Conservation (phyloP, 2,329 filamentous ascomycete species). For the Shiraia sp. region DNA sequence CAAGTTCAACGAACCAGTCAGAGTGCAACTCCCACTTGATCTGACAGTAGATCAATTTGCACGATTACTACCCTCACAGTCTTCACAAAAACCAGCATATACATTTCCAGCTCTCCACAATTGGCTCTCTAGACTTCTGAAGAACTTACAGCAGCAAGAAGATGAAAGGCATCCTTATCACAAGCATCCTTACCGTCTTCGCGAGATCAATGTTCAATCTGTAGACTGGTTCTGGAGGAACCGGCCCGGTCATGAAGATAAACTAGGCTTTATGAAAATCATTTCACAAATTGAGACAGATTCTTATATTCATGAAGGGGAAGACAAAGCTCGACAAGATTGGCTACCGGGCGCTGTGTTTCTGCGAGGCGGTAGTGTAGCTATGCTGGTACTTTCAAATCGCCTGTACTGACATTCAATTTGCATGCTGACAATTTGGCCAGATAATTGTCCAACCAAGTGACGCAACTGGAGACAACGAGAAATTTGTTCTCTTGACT, state of each 20-base stretch:
- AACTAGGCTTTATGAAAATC: constrained; percentile 62
- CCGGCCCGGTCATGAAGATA: constrained; percentile 17
- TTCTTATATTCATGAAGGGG: constrained; percentile 33
- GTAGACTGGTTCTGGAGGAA: constrained; percentile 56
- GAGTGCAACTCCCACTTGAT: constrained; percentile 49
- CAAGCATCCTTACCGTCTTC: constrained; percentile 54
- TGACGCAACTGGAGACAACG: constrained; percentile 44
- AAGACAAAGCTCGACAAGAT: constrained; percentile 32
- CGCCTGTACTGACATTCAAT: not conserved
- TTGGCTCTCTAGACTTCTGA: constrained; percentile 57
- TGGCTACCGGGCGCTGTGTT: constrained; percentile 61
- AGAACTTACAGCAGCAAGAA: constrained; percentile 54
- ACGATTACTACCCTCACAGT: constrained; percentile 5
- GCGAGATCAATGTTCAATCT: constrained; percentile 57
- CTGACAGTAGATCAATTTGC: constrained; percentile 44
- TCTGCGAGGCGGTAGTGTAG: constrained; percentile 61
- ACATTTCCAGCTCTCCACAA: constrained; percentile 59
- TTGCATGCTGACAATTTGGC: not conserved
- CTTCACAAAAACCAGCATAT: constrained; percentile 12
- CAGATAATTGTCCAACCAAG: constrained; percentile 60
- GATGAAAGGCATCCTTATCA: constrained; percentile 55
- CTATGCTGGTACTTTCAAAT: constrained; percentile 53
- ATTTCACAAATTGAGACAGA: constrained; percentile 59
- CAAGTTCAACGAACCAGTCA: constrained; percentile 35
- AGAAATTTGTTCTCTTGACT: constrained; percentile 55